Evolutionary conservation across 2,329 filamentous ascomycete species (phyloP).

Genomic region (Tolypocladium album): DNA sequence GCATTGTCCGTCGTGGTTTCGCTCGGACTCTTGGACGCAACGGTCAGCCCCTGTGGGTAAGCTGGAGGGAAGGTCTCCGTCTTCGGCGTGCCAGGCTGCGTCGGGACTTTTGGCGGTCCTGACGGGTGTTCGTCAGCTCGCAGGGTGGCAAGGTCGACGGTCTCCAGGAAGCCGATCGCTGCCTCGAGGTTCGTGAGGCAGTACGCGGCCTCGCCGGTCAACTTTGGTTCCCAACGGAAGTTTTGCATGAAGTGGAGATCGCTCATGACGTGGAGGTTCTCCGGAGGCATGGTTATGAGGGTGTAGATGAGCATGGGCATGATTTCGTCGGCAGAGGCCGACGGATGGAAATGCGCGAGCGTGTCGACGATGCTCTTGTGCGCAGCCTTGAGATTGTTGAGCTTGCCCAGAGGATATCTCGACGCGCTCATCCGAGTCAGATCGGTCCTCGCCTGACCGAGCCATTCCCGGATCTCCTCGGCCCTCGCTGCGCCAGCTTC

Average conservation of each 20-base stretch:
- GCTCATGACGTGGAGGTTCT: constrained; percentile 81
- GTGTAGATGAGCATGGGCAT: constrained; percentile 95
- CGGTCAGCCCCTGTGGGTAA: constrained; percentile 34
- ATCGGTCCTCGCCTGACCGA: constrained; percentile 58
- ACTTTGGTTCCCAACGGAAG: constrained; percentile 75
- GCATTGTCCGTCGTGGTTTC: constrained; percentile 20
- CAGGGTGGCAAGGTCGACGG: constrained; percentile 83
- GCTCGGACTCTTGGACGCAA: constrained; percentile 18
- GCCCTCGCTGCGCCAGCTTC: constrained; percentile 48
- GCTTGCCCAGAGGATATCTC: constrained; percentile 80
- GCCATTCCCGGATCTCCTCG: constrained; percentile 59
- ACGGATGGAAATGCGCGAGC: constrained; percentile 52
- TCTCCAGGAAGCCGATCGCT: constrained; percentile 87
- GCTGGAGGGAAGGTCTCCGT: constrained; percentile 48
- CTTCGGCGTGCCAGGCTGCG: constrained; percentile 35
- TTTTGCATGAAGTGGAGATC: constrained; percentile 91
- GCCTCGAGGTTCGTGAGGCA: constrained; percentile 94
- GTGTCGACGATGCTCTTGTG: constrained; percentile 95
- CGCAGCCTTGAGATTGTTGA: constrained; percentile 76
- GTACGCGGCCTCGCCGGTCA: constrained; percentile 91
- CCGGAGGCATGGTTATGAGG: constrained; percentile 79
- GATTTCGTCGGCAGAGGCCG: constrained; percentile 93
- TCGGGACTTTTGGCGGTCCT: constrained; percentile 49
- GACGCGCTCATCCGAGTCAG: constrained; percentile 77
- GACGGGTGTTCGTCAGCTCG: constrained; percentile 67